Evolutionary conservation across 768 basidiomycete genomes (phyloP).

Genomic region (Baorangia bicolor): DNA sequence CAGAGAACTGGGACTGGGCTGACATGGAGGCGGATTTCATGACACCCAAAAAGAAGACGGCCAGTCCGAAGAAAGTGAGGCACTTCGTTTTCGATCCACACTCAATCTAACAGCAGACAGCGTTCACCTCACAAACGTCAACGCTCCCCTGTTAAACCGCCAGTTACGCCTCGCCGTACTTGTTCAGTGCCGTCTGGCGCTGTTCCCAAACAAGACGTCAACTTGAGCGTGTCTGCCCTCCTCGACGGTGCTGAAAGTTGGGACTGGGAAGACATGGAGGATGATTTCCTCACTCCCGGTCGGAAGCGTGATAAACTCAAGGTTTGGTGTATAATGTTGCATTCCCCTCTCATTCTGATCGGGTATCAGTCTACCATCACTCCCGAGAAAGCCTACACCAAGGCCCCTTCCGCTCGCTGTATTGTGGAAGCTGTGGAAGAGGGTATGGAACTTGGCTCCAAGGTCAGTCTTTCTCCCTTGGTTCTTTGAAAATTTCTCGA

Average conservation of each 20-base stretch:
- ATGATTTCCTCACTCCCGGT: conserved; percentile 48
- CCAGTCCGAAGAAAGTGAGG: conserved; percentile 25
- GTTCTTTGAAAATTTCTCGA: neutral
- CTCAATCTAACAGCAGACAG: conserved; percentile 2
- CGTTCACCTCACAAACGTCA: conserved; percentile 14
- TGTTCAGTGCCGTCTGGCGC: conserved; percentile 8
- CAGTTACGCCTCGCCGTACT: conserved; percentile 8
- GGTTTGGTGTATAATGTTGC: conserved; percentile 11
- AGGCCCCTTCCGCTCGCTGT: conserved; percentile 53
- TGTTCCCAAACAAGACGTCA: conserved; percentile 14
- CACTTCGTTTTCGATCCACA: neutral
- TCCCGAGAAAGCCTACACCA: conserved; percentile 22
- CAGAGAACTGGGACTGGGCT: conserved; percentile 70
- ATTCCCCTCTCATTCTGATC: conserved; percentile 1
- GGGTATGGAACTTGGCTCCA: conserved; percentile 23
- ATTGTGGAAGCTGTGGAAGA: conserved; percentile 48
- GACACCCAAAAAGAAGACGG: conserved; percentile 48
- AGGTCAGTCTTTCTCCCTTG: conserved; percentile 11
- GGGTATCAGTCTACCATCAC: conserved; percentile 8
- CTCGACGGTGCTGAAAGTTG: conserved; percentile 66
- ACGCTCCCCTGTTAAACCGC: conserved; percentile 21
- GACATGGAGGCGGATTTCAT: conserved; percentile 51
- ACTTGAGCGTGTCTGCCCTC: conserved; percentile 47
- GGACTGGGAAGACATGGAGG: conserved; percentile 62
- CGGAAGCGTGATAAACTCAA: conserved; percentile 29